Base-by-base conservation (phyloP, 306 rosid genomes). In the Luffa aegyptiaca region DNA sequence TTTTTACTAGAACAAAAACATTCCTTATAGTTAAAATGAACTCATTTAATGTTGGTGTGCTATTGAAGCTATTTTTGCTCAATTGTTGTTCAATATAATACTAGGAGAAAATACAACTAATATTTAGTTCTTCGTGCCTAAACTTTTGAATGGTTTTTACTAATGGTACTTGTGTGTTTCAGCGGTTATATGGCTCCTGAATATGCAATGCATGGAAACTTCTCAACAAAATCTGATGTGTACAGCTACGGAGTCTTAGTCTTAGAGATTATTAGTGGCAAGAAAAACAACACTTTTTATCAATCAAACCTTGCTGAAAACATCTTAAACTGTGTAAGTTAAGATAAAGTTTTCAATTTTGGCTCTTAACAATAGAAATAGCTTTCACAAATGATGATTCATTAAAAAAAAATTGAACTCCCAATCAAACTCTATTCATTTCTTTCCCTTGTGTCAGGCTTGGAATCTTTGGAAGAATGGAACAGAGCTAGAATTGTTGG, bases 401-500 rank as follows among this genome's bases (percentile, higher is more conserved):
- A n/a, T n/a, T n/a, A n/a, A n/a, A n/a, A n/a, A n/a, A 18, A 39
- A 39, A 39, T 8, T 6, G 1, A 44, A 44, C 48, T 44, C 48
- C 10, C n/a, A n/a, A n/a, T n/a, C 10, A 6, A 44, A 44, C 8
- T 44, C 10, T 6, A n/a, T n/a, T n/a, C n/a, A n/a, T n/a, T 44
- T n/a, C n/a, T n/a, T 6, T 6, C 7, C 0, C 7, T 44, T 63
- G 31, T 1, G 20, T 16, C 45, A 82, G 88, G 81, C 77, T 66
- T 85, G 88, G 88, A 79, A 69, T 10, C 79, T 55, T 9, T 85
- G 88, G 88, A 82, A 35, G 35, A 61, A 80, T 1, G 81, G 80
- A 26, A 76, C 41, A 2, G 21, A 14, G 8, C 48, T 48, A 36
- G 83, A 82, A 2, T 31, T 82, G 42, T 14, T 85, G 72, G 83